These are phyloP conservation scores for Yamadazyma songkhlaensis DNA, from an alignment of 1,139 yeast species.

Conservation along the genomic window DNA sequence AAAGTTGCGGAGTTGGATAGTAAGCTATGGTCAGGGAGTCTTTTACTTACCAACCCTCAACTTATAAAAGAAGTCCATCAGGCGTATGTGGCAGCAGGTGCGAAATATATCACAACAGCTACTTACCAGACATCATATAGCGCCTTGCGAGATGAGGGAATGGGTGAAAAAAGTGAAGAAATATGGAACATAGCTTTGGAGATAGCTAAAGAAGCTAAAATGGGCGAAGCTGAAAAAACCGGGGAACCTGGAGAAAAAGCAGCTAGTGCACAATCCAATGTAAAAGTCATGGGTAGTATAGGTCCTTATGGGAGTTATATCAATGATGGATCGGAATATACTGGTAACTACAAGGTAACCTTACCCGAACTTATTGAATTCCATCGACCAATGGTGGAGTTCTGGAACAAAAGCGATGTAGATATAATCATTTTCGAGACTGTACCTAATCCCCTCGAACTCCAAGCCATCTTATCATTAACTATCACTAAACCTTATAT, in stretches of 20 bases:
- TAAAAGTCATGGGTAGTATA: conserved; percentile 47
- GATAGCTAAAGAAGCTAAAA: conserved; percentile 24
- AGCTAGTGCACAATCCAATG: conserved; percentile 23
- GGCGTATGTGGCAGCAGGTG: conserved; percentile 51
- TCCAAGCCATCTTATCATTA: conserved; percentile 27
- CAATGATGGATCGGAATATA: conserved; percentile 66
- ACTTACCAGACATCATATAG: conserved; percentile 59
- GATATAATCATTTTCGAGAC: conserved; percentile 66
- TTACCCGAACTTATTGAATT: conserved; percentile 35
- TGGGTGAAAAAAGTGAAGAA: conserved; percentile 18
- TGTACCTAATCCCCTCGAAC: conserved; percentile 54
- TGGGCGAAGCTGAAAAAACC: conserved; percentile 5
- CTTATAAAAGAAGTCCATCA: conserved; percentile 49
- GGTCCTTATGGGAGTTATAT: conserved; percentile 73
- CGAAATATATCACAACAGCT: conserved; percentile 54
- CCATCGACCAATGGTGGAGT: conserved; percentile 48
- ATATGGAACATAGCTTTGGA: conserved; percentile 32
- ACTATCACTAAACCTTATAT: conserved; percentile 26
- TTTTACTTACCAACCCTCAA: conserved; percentile 46
- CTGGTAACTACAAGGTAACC: conserved; percentile 51
- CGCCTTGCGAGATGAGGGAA: conserved; percentile 19
- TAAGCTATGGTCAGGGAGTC: conserved; percentile 60
- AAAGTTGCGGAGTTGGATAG: conserved; percentile 12
- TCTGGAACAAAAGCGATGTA: conserved; percentile 35
- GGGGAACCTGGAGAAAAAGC: too few species aligned